These are phyloP conservation scores for Daldinia loculata DNA, from an alignment of 495 filamentous ascomycete genomes.

Conservation along the genomic window DNA sequence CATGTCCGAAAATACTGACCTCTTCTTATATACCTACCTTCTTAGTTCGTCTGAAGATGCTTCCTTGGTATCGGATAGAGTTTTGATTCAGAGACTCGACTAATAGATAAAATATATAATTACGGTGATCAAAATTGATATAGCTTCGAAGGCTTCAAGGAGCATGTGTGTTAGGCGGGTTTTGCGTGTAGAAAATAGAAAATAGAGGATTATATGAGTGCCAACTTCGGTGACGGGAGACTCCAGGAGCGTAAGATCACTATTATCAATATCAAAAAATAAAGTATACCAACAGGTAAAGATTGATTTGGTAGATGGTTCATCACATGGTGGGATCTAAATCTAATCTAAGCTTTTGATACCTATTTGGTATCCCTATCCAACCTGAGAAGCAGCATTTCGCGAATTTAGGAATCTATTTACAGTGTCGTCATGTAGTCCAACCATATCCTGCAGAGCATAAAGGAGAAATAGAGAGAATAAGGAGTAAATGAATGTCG, in stretches of 20 bases:
- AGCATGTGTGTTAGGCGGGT: too few relatives aligned
- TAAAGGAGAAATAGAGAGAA: conserved; percentile 18
- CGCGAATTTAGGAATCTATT: conserved; percentile 35
- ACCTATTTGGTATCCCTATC: conserved; percentile 34
- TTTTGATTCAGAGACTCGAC: not conserved
- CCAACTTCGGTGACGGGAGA: not conserved
- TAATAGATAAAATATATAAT: not conserved
- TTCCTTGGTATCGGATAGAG: too few relatives aligned
- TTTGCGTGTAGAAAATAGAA: too few relatives aligned
- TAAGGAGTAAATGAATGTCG: conserved; percentile 26
- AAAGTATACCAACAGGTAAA: conserved; percentile 2
- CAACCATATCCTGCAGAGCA: conserved; percentile 28
- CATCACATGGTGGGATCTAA: conserved; percentile 36
- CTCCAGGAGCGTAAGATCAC: not conserved
- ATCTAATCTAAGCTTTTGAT: conserved; percentile 42
- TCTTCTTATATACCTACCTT: too few relatives aligned
- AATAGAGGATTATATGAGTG: too few relatives aligned
- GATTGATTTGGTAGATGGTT: conserved; percentile 5
- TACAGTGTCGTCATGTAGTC: conserved; percentile 29
- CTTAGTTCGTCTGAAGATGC: too few relatives aligned
- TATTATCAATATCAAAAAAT: not conserved
- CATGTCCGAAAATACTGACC: too few relatives aligned
- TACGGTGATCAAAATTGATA: too few relatives aligned
- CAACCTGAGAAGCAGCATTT: conserved; percentile 42
- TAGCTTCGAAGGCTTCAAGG: too few relatives aligned